A percentile compares a stretch with the other conserved stretches of the same genome.
Evolutionary conservation across 2,329 filamentous ascomycete species (phyloP).

Genomic region (Lasiodiplodia gonubiensis): DNA sequence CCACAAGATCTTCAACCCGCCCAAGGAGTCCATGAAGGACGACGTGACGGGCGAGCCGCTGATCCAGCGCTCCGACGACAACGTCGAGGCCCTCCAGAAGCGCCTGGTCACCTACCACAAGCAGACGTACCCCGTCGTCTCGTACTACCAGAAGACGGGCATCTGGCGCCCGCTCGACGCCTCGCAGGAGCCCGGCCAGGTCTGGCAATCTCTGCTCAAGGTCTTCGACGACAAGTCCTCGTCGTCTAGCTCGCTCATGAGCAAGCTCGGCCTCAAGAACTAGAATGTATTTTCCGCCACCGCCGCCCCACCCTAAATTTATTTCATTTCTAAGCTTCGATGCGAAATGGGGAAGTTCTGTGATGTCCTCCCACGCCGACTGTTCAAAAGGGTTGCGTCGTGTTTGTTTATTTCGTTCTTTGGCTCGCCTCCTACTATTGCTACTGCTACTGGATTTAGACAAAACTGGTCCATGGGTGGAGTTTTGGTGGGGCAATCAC

Average conservation of each 20-base stretch:
- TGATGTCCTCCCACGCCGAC: neutral
- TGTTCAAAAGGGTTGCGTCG: constrained; percentile 1
- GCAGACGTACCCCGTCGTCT: constrained; percentile 90
- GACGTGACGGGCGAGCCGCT: constrained; percentile 96
- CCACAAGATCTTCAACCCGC: constrained; percentile 99
- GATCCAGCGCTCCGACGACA: constrained; percentile 96
- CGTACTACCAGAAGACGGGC: constrained; percentile 95
- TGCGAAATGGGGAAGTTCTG: neutral
- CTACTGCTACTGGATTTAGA: constrained; percentile 8
- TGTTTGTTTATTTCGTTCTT: neutral
- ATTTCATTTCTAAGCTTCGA: neutral
- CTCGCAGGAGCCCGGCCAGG: constrained; percentile 91
- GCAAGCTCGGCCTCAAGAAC: constrained; percentile 62
- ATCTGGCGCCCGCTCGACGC: constrained; percentile 97
- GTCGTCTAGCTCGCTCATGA: constrained; percentile 49
- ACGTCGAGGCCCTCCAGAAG: constrained; percentile 94
- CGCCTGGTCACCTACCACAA: constrained; percentile 89
- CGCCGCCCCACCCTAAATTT: neutral
- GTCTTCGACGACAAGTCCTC: constrained; percentile 74
- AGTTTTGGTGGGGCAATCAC: constrained; percentile 7
- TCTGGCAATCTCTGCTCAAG: constrained; percentile 90
- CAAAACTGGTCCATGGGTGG: constrained; percentile 9
- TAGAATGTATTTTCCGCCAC: constrained; percentile 36
- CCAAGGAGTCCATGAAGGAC: constrained; percentile 91
- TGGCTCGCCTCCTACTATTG: constrained; percentile 3